Evolutionary conservation across 192 early-diverging fungal species (phyloP).

Genomic region (Nowakowskiella sp.): DNA sequence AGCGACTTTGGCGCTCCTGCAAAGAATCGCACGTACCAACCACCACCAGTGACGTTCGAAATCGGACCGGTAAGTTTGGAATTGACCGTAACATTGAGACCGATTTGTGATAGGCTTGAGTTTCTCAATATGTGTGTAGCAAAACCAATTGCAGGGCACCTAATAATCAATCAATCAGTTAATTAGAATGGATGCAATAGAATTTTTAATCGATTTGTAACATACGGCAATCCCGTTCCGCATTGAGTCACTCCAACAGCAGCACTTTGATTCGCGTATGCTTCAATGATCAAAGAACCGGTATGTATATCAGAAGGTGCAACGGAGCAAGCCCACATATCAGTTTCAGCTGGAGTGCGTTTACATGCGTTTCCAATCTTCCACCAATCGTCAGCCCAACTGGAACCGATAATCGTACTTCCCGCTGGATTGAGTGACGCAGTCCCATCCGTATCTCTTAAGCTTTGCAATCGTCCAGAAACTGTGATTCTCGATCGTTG

Average conservation of each 20-base stretch:
- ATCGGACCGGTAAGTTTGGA: constrained; percentile 10
- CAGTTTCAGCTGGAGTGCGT: background rate
- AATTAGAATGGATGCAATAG: no score
- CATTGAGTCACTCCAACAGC: constrained; percentile 9
- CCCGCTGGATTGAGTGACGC: constrained; percentile 5
- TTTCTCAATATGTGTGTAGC: constrained; percentile 4
- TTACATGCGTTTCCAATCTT: background rate
- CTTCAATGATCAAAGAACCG: background rate
- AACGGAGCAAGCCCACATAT: background rate
- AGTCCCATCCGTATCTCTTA: constrained; percentile 14
- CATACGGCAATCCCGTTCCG: constrained; percentile 8
- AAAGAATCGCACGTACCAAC: constrained; percentile 9
- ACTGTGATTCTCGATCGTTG: constrained; percentile 7
- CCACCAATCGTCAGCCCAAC: constrained; percentile 26
- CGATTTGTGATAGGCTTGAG: background rate
- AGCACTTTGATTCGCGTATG: constrained; percentile 6
- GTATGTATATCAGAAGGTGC: background rate
- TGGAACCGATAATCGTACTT: constrained; percentile 13
- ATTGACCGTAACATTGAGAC: constrained; percentile 1
- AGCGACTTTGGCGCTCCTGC: constrained; percentile 7
- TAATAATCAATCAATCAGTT: no score
- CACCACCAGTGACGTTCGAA: constrained; percentile 3
- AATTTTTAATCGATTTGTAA: no score
- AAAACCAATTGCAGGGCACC: background rate
- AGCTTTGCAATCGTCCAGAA: constrained; percentile 14